Evolutionary conservation across 495 filamentous ascomycete species (phyloP).

Genomic region (Halenospora varia): DNA sequence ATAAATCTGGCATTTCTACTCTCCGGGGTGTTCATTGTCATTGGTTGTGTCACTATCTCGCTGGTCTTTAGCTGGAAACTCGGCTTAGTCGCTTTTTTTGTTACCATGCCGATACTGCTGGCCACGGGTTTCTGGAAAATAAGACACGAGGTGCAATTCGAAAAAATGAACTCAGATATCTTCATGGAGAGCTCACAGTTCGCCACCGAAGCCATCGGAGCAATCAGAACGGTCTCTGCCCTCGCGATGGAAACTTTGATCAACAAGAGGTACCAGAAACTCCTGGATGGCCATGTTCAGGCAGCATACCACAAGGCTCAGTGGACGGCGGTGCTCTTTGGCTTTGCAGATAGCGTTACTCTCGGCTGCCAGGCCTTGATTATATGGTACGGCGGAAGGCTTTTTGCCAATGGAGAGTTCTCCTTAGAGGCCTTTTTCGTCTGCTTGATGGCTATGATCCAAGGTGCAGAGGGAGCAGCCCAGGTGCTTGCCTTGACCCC

Average conservation of each 20-base stretch:
- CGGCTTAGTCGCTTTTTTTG: slow-evolving; percentile 36
- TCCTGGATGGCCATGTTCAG: slow-evolving; percentile 47
- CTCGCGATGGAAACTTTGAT: slow-evolving; percentile 52
- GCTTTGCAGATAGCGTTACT: slow-evolving; percentile 43
- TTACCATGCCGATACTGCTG: slow-evolving; percentile 46
- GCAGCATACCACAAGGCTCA: slow-evolving; percentile 48
- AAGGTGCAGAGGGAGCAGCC: slow-evolving; percentile 21
- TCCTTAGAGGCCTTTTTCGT: slow-evolving; percentile 25
- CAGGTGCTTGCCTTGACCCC: slow-evolving; percentile 25
- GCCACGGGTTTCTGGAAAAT: slow-evolving; percentile 47
- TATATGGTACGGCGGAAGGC: slow-evolving; percentile 46
- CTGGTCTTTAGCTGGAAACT: slow-evolving; percentile 53
- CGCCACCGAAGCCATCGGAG: slow-evolving; percentile 51
- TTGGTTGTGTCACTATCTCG: slow-evolving; percentile 44
- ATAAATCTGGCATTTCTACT: slow-evolving; percentile 46
- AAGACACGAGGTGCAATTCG: slow-evolving; percentile 48
- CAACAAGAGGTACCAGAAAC: slow-evolving; percentile 38
- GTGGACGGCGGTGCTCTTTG: slow-evolving; percentile 46
- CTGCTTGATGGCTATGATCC: slow-evolving; percentile 26
- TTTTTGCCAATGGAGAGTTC: slow-evolving; percentile 26
- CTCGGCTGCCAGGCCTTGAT: slow-evolving; percentile 49
- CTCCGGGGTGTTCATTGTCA: slow-evolving; percentile 44
- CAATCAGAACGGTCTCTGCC: slow-evolving; percentile 52
- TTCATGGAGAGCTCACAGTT: slow-evolving; percentile 54
- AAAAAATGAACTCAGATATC: slow-evolving; percentile 43